phyloP scores from a whole-genome alignment of 305 asterid genomes.

The Fraxinus dipetala region DNA sequence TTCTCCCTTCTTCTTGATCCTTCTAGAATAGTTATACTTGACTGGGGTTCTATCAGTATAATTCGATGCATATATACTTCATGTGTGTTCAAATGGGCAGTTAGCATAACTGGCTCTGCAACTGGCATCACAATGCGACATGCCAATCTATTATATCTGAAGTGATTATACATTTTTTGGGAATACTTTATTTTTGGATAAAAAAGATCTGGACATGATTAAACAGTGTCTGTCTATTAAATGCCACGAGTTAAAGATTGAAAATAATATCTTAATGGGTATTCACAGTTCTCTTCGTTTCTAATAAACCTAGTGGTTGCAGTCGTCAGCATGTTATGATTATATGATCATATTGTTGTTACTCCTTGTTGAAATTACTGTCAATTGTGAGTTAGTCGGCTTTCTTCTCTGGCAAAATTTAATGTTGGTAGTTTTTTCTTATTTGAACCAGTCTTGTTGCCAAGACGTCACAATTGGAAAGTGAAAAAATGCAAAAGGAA shows the following conservation, averaged over 20 bases:
- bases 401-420: constrained; percentile 1
- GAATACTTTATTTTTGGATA: background rate
- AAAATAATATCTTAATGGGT: background rate
- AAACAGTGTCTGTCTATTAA: background rate
- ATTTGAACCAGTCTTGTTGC: constrained; percentile 63
- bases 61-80: background rate
- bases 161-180: background rate
- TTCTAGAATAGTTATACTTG: too few species aligned
- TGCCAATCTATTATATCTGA: background rate
- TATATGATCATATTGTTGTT: background rate
- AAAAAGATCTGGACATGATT: background rate
- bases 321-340: background rate
- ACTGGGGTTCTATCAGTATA: background rate
- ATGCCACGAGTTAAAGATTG: background rate
- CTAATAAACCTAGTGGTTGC: background rate
- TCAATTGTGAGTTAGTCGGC: background rate
- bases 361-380: background rate
- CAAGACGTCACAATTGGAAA: constrained; percentile 73
- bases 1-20: too few species aligned
- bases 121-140: background rate
- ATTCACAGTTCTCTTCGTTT: background rate
- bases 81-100: background rate
- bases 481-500: constrained; percentile 87
- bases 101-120: background rate
- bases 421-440: constrained; percentile 26